Conservation (phyloP, 148 eudicot genomes). For the Rhododendron simsii region DNA sequence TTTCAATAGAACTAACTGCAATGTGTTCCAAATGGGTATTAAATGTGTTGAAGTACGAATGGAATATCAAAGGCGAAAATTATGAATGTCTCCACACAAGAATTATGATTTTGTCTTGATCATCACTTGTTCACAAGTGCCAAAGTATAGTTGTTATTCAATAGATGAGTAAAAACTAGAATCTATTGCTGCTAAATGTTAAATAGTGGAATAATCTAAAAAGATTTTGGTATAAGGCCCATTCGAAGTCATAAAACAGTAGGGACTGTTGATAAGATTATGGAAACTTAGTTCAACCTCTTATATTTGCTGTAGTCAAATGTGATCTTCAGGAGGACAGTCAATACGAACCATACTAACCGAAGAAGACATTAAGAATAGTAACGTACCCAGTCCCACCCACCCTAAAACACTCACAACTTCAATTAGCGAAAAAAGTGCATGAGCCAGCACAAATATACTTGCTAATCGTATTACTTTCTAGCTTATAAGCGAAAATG, state of each 20-base stretch:
- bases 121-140: neutral
- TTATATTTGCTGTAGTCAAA: no score
- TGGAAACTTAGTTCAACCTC: no score
- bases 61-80: neutral
- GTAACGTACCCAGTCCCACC: neutral
- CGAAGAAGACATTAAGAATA: neutral
- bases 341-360: neutral
- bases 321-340: neutral
- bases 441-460: neutral
- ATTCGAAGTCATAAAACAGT: neutral
- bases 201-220: neutral
- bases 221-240: neutral
- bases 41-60: neutral
- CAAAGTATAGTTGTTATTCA: neutral
- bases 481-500: neutral
- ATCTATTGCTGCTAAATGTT: neutral
- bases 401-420: neutral
- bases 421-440: neutral
- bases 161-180: neutral
- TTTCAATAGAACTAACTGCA: slow-evolving; percentile 71
- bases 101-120: neutral
- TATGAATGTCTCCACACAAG: neutral
- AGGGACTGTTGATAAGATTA: neutral
- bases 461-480: neutral
- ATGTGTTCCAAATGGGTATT: neutral